Evolutionary conservation across 345 rosid species (phyloP), one percentile per base, ranked within the genome.

Genomic region (Streptanthus diversifolius): DNA sequence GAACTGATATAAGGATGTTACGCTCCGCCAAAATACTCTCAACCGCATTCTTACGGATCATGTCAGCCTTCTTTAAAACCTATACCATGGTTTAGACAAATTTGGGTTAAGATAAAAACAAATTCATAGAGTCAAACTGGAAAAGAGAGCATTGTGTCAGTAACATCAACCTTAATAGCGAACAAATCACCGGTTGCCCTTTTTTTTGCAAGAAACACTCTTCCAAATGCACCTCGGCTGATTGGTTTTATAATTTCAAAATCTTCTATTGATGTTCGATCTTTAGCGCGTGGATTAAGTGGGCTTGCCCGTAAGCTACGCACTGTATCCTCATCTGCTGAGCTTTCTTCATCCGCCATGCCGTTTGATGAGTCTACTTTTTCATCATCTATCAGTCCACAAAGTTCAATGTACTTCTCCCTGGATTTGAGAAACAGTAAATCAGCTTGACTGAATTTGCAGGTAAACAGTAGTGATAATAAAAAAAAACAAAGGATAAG

Each of bases 161-260:
- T 60, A 68, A 52, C 59, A 43, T 84, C 63, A 54, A 93, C 99
- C 93, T 91, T 91, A 80, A 95, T 90, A 15, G 99, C 99, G 70
- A 95, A 95, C 56, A 88, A 81, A 78, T 95, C 99, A 49, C 97
- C 99, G 0, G 97, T 95, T 40, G 95, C 85, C 78, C 96, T 86
- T 81, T 95, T 95, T 68, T 80, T 84, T 33, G 99, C 86, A 63
- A 95, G 97, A 75, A 91, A 91, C 64, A 95, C 97, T 73, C 96
- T 81, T 63, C 99, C 99, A 72, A 83, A 95, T 73, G 97, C 97
- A 72, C 99, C 99, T 30, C 91, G 85, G 80, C 99, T 95, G 70
- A 95, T 90, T 61, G 99, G 99, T 84, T 91, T 95, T 65, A 91
- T 95, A 66, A 95, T 95, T 80, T 95, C 96, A 70, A 95, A 95